These are phyloP conservation scores for Wallacemonas rigidus DNA, from an alignment of 208 protist species.

Conservation along the genomic window DNA sequence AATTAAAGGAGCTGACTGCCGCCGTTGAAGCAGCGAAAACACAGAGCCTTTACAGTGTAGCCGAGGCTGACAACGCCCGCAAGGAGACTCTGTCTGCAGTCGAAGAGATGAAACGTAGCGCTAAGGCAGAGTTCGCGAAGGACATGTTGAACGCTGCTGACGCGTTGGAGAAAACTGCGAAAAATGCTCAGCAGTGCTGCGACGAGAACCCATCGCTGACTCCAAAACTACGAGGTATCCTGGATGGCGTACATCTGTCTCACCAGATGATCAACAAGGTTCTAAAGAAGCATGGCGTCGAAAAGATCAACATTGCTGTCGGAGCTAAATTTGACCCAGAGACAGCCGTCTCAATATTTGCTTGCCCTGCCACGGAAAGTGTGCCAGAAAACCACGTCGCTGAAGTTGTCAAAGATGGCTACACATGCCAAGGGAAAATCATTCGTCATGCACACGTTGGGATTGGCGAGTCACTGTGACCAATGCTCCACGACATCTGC, in stretches of 20 bases:
- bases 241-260: constrained; percentile 53
- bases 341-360: constrained; percentile 45
- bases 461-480: constrained; percentile 30
- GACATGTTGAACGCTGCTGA: constrained; percentile 67
- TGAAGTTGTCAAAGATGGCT: constrained; percentile 64
- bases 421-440: constrained; percentile 37
- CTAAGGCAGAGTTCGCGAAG: constrained; percentile 45
- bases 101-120: constrained; percentile 34
- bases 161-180: constrained; percentile 41
- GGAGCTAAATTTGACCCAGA: constrained; percentile 48
- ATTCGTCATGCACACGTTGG: constrained; percentile 63
- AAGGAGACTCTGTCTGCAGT: constrained; percentile 33
- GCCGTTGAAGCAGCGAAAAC: constrained; percentile 41
- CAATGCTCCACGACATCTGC: too few species aligned
- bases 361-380: constrained; percentile 30
- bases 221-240: constrained; percentile 22
- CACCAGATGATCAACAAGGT: constrained; percentile 46
- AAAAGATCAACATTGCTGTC: constrained; percentile 25
- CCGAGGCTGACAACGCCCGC: constrained; percentile 60
- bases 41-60: constrained; percentile 54
- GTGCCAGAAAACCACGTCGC: constrained; percentile 37
- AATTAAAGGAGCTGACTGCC: constrained; percentile 26
- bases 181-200: constrained; percentile 24
- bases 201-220: constrained; percentile 19
- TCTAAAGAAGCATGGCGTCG: constrained; percentile 50